Conservation (phyloP, 805 yeast species). For the Candida koratica region DNA sequence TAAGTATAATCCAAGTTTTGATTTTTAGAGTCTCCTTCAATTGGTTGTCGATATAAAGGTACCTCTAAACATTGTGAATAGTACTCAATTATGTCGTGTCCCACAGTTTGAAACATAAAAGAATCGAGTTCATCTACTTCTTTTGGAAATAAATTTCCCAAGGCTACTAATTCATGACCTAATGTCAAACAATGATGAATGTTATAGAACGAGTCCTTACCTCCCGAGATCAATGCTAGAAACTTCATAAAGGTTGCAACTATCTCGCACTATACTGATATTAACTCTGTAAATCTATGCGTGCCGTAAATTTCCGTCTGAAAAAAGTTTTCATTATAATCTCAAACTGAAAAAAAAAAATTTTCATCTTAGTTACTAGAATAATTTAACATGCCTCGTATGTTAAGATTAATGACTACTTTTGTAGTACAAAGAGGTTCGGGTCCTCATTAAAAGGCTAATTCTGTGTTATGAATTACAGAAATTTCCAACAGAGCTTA, state of each 20-base stretch:
- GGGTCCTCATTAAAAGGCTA: slow-evolving; percentile 54
- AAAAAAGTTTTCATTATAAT: slow-evolving; percentile 1
- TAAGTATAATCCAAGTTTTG: slow-evolving; percentile 62
- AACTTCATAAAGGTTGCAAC: slow-evolving; percentile 61
- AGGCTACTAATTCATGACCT: slow-evolving; percentile 81
- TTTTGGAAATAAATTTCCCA: slow-evolving; percentile 68
- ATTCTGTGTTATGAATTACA: background rate
- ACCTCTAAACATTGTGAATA: slow-evolving; percentile 70
- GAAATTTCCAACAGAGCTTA: slow-evolving; percentile 13
- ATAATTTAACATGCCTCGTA: slow-evolving; percentile 55
- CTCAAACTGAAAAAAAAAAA: slow-evolving; percentile 12
- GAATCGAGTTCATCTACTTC: slow-evolving; percentile 73
- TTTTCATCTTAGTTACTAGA: slow-evolving; percentile 10
- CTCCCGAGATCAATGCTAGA: slow-evolving; percentile 90
- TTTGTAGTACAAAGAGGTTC: too few species aligned
- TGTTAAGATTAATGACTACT: too few species aligned
- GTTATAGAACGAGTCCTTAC: slow-evolving; percentile 92
- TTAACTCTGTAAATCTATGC: background rate
- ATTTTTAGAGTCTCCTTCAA: slow-evolving; percentile 59
- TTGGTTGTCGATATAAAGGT: slow-evolving; percentile 71
- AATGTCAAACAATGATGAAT: slow-evolving; percentile 78
- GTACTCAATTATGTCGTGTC: slow-evolving; percentile 67
- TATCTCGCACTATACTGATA: background rate
- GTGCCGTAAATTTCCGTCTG: slow-evolving; percentile 1
- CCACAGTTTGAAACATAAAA: slow-evolving; percentile 97